Conservation (phyloP, 2,329 filamentous ascomycete species). For the Diaporthe nobilis region DNA sequence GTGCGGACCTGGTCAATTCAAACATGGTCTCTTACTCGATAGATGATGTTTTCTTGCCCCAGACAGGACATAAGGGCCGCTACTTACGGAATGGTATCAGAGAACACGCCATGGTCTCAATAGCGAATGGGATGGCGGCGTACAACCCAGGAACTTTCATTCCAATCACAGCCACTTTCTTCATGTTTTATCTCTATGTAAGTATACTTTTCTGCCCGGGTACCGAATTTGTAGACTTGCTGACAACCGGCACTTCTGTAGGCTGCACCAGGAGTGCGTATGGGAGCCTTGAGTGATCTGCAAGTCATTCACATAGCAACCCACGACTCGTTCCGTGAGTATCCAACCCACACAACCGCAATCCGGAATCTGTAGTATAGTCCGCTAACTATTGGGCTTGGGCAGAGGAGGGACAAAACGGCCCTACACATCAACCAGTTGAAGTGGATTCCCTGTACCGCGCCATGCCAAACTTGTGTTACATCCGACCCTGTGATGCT, state of each 20-base stretch:
- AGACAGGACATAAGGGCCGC: conserved; percentile 64
- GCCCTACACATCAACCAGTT: conserved; percentile 74
- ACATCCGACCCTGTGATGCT: conserved; percentile 71
- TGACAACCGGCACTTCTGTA: conserved; percentile 42
- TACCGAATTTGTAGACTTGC: background rate
- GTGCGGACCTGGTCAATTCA: conserved; percentile 60
- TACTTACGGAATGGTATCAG: conserved; percentile 73
- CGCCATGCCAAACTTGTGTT: conserved; percentile 73
- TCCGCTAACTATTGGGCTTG: background rate
- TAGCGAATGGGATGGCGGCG: conserved; percentile 71
- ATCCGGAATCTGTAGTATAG: too few species aligned
- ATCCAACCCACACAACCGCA: background rate
- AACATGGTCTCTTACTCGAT: conserved; percentile 64
- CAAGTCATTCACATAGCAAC: conserved; percentile 73
- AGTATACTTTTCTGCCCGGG: background rate
- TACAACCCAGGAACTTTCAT: conserved; percentile 68
- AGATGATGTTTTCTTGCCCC: conserved; percentile 48
- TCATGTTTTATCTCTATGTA: conserved; percentile 71
- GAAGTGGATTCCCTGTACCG: conserved; percentile 70
- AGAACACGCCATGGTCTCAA: conserved; percentile 72
- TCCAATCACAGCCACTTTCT: conserved; percentile 71
- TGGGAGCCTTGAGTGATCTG: conserved; percentile 70
- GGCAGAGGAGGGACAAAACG: conserved; percentile 69
- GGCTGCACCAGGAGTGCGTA: conserved; percentile 70
- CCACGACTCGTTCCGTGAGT: conserved; percentile 66